A percentile compares a stretch with the other conserved stretches of the same genome.
Evolutionary conservation across 2,329 filamentous ascomycete genomes (phyloP).

Genomic region (Diplodia seriata): DNA sequence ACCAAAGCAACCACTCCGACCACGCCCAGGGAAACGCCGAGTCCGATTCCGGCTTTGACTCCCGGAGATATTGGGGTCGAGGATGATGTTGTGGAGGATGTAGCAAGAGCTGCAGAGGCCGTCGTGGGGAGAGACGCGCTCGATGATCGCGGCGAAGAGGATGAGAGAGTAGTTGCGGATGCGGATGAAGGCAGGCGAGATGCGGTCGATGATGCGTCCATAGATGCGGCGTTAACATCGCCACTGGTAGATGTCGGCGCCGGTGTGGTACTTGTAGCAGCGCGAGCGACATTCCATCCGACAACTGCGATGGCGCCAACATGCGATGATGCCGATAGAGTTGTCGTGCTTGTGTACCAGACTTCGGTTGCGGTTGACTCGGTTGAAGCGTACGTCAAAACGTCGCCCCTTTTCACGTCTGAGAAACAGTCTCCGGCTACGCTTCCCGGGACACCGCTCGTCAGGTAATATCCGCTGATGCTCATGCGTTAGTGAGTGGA

Average conservation of each 20-base stretch:
- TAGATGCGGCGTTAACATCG: too few species aligned
- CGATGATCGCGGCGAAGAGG: background rate
- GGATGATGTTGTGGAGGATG: background rate
- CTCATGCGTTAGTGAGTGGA: background rate
- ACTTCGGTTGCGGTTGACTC: background rate
- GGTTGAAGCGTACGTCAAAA: background rate
- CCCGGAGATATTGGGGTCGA: background rate
- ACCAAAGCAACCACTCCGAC: conserved; percentile 5
- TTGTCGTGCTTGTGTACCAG: conserved; percentile 26
- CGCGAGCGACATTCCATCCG: conserved; percentile 24
- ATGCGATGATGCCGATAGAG: conserved; percentile 18
- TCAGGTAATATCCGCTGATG: background rate
- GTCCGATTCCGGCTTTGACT: conserved; percentile 21
- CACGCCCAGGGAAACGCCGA: conserved; percentile 16
- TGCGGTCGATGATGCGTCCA: background rate
- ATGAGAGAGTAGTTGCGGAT: background rate
- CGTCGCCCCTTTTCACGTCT: background rate
- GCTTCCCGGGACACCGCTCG: background rate
- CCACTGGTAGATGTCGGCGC: background rate
- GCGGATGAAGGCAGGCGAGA: background rate
- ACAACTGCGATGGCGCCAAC: conserved; percentile 33
- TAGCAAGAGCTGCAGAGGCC: too few species aligned
- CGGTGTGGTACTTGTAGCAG: background rate
- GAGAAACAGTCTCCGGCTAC: background rate
- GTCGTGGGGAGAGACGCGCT: too few species aligned